Evolutionary conservation across 768 basidiomycete genomes (phyloP), one percentile per base, ranked within the genome.

Genomic region (Suillus clintonianus): DNA sequence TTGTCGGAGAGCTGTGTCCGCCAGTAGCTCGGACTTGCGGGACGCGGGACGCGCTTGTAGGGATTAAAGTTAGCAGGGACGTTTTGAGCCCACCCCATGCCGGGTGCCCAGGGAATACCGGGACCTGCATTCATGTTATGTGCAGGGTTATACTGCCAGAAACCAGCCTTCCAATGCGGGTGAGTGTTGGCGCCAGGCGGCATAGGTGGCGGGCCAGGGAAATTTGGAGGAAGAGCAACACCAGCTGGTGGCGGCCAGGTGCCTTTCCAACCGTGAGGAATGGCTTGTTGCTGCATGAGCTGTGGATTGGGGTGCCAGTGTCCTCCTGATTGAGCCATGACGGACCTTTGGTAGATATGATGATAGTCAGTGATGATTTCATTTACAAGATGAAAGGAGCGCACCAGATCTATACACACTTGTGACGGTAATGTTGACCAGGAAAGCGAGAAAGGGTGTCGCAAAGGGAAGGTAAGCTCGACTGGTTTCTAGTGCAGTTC

Each of bases 21-120:
- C 72, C 89, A 84, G 73, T 92, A 92, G 62, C 85, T 86, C 2
- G 84, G 83, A 67, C 87, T 88, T 5, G 88, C 85, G 0, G 83
- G 82, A 48, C 81, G 85, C n/a, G 85, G 82, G 13, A 79, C 69
- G 22, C 87, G 85, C 71, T 90, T 91, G 79, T 85, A 86, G 0
- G 90, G 90, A 62, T 90, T 88, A 65, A 74, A 80, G 47, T 73
- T 71, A 62, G 72, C 65, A 17, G 71, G 73, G 30, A 72, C 68
- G 2, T 41, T 53, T 17, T 51, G 39, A 22, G 39, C 64, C 70
- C 72, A 77, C 2, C 75, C 73, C 27, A 69, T 66, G 8, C 69
- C 73, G 27, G 74, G 75, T 50, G 76, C 77, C 76, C 77, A 77
- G 15, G 72, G 72, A 24, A 39, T 39, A 19, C 56, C 56, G 2